Conservation (phyloP, 148 eudicot genomes). For the Tetragonia tetragonoides region DNA sequence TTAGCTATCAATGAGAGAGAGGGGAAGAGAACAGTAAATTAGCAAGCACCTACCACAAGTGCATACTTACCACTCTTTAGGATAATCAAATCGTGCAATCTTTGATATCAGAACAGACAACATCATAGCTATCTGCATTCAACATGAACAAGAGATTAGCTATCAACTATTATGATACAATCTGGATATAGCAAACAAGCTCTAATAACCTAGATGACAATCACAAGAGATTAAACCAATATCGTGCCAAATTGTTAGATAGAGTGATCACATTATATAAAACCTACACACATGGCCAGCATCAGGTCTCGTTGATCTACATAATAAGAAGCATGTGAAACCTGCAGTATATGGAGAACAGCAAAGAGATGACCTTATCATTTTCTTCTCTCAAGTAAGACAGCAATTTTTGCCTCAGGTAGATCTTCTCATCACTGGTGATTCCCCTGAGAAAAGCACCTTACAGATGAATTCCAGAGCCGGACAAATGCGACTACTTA, state of each 20-base stretch:
- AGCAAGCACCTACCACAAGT: neutral
- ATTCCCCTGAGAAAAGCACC: constrained; percentile 64
- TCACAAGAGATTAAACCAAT: neutral
- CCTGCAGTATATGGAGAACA: neutral
- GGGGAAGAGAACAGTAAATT: neutral
- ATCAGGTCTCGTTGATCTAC: neutral
- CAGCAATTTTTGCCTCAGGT: constrained; percentile 74
- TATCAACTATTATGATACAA: neutral
- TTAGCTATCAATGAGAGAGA: neutral
- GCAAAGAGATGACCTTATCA: constrained; percentile 57
- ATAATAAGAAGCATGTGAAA: neutral
- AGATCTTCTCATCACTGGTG: constrained; percentile 72
- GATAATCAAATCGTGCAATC: constrained; percentile 95
- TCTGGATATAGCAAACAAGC: constrained; percentile 1
- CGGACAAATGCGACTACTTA: neutral
- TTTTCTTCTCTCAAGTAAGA: constrained; percentile 95
- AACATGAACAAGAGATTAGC: constrained; percentile 18
- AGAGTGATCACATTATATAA: neutral
- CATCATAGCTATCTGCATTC: constrained; percentile 78
- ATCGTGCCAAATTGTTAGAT: constrained; percentile 6
- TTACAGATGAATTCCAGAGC: constrained; percentile 13
- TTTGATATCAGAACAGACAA: constrained; percentile 88
- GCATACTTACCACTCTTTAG: constrained; percentile 72
- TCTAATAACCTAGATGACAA: neutral
- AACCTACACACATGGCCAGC: neutral